Base-by-base conservation (phyloP, 129 eudicot genomes). In the Flaveria sonorensis region DNA sequence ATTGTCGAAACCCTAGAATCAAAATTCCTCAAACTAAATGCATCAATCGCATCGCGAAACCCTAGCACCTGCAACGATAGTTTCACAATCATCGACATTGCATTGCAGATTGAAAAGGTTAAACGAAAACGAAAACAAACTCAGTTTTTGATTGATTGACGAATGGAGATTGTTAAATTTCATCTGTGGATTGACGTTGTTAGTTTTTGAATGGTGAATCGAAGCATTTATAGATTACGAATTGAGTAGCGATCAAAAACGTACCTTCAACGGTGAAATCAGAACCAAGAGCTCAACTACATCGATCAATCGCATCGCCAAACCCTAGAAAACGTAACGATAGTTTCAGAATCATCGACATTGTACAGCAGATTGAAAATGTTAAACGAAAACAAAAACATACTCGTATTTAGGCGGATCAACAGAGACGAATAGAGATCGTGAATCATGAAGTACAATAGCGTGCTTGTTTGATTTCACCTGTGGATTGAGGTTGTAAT, bases 1-100 rank as follows among this genome's bases (percentile, higher is more conserved):
- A 39, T 63, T 88, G 57, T 94, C 98, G 46, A 94, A 89, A 91
- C 19, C 92, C 89, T 97, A 93, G 77, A 72, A 83, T 78, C 48
- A 74, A 51, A 62, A 64, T 43, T 59, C 65, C 64, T 79, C 52
- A 12, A 82, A 30, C 53, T 57, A 30, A 0, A 4, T 30, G 36
- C 36, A 30, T 30, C 36, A 30, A 30, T 30, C 5, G 36, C 36
- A 30, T 30, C 36, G 36, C 4, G 0, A 30, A 30, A 30, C 36
- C 36, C 36, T 83, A 60, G 52, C 71, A 78, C 1, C 21, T 50
- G 59, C 14, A 39, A 36, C 85, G 45, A 28, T 21, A 39, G 36
- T 65, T 53, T 24, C 43, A 59, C 10, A 14, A 26, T 71, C 79
- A 52, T 53, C 24, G 11, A 72, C 64, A 14, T 79, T 59, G 40